These are phyloP conservation scores for Cordia subcordata DNA, from an alignment of 257 asterid genomes.

Conservation along the genomic window DNA sequence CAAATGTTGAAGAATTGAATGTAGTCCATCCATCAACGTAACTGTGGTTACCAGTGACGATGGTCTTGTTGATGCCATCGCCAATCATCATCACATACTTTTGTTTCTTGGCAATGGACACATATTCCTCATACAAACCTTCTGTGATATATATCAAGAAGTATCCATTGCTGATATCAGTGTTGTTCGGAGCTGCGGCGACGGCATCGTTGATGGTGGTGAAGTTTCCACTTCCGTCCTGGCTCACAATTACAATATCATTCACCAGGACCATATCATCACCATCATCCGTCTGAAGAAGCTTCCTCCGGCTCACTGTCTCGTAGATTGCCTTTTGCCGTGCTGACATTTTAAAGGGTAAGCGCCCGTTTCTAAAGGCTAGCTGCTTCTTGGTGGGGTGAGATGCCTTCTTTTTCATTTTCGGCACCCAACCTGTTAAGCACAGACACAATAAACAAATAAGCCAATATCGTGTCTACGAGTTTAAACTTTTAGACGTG, in stretches of 20 bases:
- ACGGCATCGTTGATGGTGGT: constrained; percentile 54
- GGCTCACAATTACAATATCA: constrained; percentile 42
- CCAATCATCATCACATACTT: constrained; percentile 59
- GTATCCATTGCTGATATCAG: constrained; percentile 36
- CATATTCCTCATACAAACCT: constrained; percentile 58
- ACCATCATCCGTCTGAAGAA: constrained; percentile 30
- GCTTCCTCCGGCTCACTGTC: constrained; percentile 28
- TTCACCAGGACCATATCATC: constrained; percentile 33
- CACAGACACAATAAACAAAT: too few species aligned
- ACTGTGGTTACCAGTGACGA: constrained; percentile 52
- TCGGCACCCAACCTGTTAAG: constrained; percentile 51
- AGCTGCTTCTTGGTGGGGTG: constrained; percentile 4
- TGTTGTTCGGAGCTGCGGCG: constrained; percentile 44
- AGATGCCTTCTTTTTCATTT: constrained; percentile 10
- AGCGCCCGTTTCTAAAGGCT: constrained; percentile 21
- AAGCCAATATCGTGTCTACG: too few species aligned
- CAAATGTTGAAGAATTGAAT: constrained; percentile 46
- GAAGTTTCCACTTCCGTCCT: constrained; percentile 50
- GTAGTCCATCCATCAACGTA: constrained; percentile 69
- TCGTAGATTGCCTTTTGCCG: constrained; percentile 19
- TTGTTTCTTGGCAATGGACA: constrained; percentile 45
- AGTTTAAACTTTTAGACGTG: too few species aligned
- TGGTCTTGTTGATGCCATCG: constrained; percentile 56
- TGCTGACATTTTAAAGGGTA: constrained; percentile 36
- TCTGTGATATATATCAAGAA: constrained; percentile 43